Evolutionary conservation across 768 basidiomycete species (phyloP).

Genomic region (Lentinula sp.): DNA sequence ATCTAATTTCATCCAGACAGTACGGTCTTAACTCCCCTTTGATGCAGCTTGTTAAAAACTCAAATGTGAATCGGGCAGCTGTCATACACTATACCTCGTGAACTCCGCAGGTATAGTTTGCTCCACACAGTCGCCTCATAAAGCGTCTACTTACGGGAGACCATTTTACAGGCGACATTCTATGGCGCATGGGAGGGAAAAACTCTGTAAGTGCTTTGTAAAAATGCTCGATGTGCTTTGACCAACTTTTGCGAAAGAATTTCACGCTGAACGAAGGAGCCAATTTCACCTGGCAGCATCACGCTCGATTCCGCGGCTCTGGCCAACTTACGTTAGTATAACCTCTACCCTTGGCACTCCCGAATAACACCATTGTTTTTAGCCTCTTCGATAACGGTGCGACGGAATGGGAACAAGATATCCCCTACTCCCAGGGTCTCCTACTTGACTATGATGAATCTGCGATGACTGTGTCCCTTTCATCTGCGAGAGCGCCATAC

Average conservation of each 20-base stretch:
- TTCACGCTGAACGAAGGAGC: constrained; percentile 11
- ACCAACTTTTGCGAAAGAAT: neutral
- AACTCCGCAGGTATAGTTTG: neutral
- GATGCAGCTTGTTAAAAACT: neutral
- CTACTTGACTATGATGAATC: neutral
- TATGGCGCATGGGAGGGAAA: constrained; percentile 17
- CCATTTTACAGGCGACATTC: constrained; percentile 7
- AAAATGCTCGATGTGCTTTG: neutral
- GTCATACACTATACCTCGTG: constrained; percentile 12
- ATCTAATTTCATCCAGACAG: constrained; percentile 12
- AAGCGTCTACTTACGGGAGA: too few species aligned
- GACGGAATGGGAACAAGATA: neutral
- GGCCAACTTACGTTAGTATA: constrained; percentile 3
- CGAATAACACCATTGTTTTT: neutral
- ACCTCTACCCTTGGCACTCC: neutral
- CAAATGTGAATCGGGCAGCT: neutral
- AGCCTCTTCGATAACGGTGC: constrained; percentile 5
- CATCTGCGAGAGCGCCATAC: neutral
- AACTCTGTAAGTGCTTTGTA: neutral
- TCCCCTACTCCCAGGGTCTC: neutral
- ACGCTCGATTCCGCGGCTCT: constrained; percentile 9
- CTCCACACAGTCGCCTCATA: too few species aligned
- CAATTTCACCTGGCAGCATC: constrained; percentile 14
- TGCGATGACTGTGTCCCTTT: neutral
- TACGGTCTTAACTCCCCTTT: neutral